Percentiles rank a stretch among this genome's conserved stretches.
Conservation (phyloP, 1,284 basidiomycete species). For the Bjerkandera adusta region DNA sequence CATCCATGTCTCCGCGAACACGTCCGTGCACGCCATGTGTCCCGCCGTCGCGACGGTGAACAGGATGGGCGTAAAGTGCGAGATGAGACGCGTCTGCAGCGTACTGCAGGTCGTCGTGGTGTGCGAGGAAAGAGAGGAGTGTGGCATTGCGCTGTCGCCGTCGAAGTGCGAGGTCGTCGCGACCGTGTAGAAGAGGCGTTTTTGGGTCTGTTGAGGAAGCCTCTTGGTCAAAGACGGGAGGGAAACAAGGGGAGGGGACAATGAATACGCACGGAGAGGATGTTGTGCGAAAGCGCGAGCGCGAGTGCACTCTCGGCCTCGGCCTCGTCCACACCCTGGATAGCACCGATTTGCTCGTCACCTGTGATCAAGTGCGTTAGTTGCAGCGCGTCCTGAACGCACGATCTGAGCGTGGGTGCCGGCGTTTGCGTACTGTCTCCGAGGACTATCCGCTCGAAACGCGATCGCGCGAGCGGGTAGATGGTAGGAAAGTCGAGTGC, state of each 20-base stretch:
- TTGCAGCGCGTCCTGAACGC: too few species aligned
- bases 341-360: too few species aligned
- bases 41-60: conserved; percentile 66
- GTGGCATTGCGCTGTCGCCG: conserved; percentile 23
- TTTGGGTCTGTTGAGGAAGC: conserved; percentile 45
- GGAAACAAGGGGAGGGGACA: background rate
- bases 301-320: conserved; percentile 49
- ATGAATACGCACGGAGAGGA: conserved; percentile 40
- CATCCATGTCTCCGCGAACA: conserved; percentile 71
- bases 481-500: too few species aligned
- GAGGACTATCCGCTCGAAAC: too few species aligned
- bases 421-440: too few species aligned
- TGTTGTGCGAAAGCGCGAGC: conserved; percentile 43
- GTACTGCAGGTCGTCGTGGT: conserved; percentile 26
- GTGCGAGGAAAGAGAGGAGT: conserved; percentile 21
- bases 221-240: background rate
- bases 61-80: conserved; percentile 65
- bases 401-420: too few species aligned
- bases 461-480: too few species aligned
- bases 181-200: conserved; percentile 58
- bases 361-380: too few species aligned
- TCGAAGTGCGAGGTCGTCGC: conserved; percentile 55
- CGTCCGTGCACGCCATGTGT: conserved; percentile 71
- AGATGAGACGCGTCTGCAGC: conserved; percentile 42
- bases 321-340: conserved; percentile 12